A percentile compares a stretch with the other conserved stretches of the same genome.
These are phyloP conservation scores for Microcyclospora tardicrescens DNA, from an alignment of 2,329 filamentous ascomycete genomes.

Conservation along the genomic window DNA sequence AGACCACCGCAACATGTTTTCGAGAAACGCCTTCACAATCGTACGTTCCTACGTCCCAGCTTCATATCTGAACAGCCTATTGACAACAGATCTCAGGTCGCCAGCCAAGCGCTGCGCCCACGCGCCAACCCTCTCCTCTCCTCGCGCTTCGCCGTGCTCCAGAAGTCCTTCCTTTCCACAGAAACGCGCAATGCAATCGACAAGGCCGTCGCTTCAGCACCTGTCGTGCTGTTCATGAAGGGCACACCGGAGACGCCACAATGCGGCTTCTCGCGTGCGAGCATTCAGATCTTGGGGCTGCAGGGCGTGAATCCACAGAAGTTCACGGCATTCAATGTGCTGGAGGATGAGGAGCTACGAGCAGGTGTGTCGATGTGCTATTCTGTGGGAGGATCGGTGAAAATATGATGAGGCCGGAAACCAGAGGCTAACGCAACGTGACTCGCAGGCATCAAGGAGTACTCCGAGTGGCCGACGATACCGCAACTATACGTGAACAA, in stretches of 20 bases:
- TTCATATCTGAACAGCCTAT: background rate
- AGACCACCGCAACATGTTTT: slow-evolving; percentile 14
- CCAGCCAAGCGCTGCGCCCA: slow-evolving; percentile 34
- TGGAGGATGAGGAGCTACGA: slow-evolving; percentile 80
- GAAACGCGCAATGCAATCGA: slow-evolving; percentile 75
- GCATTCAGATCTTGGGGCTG: slow-evolving; percentile 84
- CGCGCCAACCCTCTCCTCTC: slow-evolving; percentile 27
- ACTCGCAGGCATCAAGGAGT: slow-evolving; percentile 85
- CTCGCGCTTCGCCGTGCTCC: slow-evolving; percentile 33
- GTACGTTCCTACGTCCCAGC: slow-evolving; percentile 5
- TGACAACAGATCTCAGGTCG: slow-evolving; percentile 23
- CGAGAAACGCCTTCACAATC: slow-evolving; percentile 17
- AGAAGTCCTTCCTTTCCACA: slow-evolving; percentile 61
- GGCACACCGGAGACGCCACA: slow-evolving; percentile 91
- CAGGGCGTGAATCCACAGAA: slow-evolving; percentile 92
- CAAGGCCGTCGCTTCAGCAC: slow-evolving; percentile 72
- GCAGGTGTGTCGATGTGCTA: slow-evolving; percentile 46
- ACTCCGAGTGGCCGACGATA: slow-evolving; percentile 98
- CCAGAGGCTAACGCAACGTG: background rate
- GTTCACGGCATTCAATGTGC: slow-evolving; percentile 95
- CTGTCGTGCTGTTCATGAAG: slow-evolving; percentile 98
- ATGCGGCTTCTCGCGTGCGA: slow-evolving; percentile 91
- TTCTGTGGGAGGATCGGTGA: background rate
- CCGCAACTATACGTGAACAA: slow-evolving; percentile 91
- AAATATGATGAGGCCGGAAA: background rate